Conservation (phyloP, 306 rosid species). For the Trifolium dubium region DNA sequence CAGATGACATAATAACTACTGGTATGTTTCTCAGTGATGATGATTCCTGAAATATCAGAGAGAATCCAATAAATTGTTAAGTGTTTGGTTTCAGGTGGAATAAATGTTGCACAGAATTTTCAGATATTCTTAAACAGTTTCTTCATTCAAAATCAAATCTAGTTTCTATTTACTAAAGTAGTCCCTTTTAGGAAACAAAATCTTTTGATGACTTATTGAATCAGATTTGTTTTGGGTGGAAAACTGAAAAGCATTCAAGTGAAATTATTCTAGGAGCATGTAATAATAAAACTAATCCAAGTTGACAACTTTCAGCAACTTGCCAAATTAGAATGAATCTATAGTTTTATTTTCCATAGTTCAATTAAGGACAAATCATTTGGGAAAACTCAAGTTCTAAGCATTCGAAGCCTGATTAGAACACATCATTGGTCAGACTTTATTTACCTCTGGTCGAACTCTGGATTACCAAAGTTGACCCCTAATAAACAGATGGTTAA, state of each 20-base stretch:
- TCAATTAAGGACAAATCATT: neutral
- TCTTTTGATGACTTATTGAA: slow-evolving; percentile 33
- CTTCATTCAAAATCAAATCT: slow-evolving; percentile 36
- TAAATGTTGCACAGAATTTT: slow-evolving; percentile 32
- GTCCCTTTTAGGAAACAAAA: slow-evolving; percentile 36
- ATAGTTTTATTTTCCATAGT: neutral
- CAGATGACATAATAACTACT: slow-evolving; percentile 96
- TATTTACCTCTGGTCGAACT: neutral
- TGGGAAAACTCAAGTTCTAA: neutral
- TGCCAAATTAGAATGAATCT: slow-evolving; percentile 40
- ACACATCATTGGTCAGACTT: neutral
- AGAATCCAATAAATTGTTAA: slow-evolving; percentile 40
- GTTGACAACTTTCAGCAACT: slow-evolving; percentile 30
- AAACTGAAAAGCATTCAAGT: slow-evolving; percentile 39
- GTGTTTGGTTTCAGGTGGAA: slow-evolving; percentile 40
- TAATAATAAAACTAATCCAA: slow-evolving; percentile 41
- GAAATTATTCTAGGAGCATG: slow-evolving; percentile 46
- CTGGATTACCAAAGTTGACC: neutral
- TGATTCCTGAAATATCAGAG: slow-evolving; percentile 78
- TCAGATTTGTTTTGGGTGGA: slow-evolving; percentile 48
- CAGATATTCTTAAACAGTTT: slow-evolving; percentile 36
- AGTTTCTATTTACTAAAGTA: slow-evolving; percentile 33
- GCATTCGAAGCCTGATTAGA: neutral
- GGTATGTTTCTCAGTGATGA: slow-evolving; percentile 87
- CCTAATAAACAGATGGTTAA: neutral